Percentiles rank a stretch among this genome's conserved stretches.
Conservation (phyloP, 1,139 yeast species). For the Protomyces gravidus region DNA sequence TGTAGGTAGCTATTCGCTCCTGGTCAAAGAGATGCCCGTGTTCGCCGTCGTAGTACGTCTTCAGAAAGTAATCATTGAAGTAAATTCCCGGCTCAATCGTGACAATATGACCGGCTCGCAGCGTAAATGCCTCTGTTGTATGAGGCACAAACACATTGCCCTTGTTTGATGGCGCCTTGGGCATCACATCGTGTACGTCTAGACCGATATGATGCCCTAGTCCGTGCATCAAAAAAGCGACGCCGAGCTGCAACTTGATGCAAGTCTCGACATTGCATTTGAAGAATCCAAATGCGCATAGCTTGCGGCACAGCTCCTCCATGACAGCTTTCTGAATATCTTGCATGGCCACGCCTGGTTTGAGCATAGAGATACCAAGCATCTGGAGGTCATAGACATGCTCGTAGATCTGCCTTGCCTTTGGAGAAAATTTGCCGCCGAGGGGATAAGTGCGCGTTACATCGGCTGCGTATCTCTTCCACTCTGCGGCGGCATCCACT, state of each 20-base stretch:
- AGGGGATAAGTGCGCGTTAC: conserved; percentile 95
- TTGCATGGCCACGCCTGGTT: conserved; percentile 57
- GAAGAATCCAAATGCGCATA: background rate
- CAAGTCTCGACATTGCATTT: conserved; percentile 4
- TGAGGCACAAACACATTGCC: background rate
- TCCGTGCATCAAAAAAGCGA: conserved; percentile 53
- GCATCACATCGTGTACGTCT: conserved; percentile 84
- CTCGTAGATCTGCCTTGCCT: conserved; percentile 75
- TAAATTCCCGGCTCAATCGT: conserved; percentile 96
- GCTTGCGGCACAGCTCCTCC: background rate
- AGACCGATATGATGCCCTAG: conserved; percentile 88
- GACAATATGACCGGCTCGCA: conserved; percentile 74
- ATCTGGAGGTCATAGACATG: conserved; percentile 81
- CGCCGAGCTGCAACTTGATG: background rate
- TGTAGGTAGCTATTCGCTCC: conserved; percentile 66
- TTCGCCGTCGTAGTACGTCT: conserved; percentile 58
- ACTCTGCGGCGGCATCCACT: conserved; percentile 96
- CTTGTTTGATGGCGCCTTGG: background rate
- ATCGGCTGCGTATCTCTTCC: conserved; percentile 88
- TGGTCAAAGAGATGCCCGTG: conserved; percentile 57
- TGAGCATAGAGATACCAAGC: conserved; percentile 61
- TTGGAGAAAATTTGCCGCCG: conserved; percentile 81
- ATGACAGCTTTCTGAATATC: background rate
- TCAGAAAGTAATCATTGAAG: conserved; percentile 75
- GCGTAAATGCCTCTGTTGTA: conserved; percentile 32